Evolutionary conservation across 176 grass and related monocot genomes (phyloP).

Genomic region (Ensete ventricosum): DNA sequence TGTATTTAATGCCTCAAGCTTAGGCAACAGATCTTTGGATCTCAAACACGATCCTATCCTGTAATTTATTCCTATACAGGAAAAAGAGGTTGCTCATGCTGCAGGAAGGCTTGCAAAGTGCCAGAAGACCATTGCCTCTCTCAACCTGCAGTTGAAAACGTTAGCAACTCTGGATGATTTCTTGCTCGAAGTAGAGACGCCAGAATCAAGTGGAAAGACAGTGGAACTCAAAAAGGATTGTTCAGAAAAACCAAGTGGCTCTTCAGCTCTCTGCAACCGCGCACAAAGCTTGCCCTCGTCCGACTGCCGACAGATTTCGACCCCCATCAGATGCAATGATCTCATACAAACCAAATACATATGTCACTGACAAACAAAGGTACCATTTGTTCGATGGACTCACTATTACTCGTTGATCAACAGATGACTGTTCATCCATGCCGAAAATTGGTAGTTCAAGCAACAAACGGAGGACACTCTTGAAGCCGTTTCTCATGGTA

Average conservation of each 20-base stretch:
- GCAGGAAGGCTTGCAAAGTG: slow-evolving; percentile 11
- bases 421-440: not conserved
- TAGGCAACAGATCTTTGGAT: not conserved
- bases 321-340: not conserved
- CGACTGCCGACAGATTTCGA: not conserved
- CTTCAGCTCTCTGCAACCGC: not conserved
- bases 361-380: not conserved
- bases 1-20: not conserved
- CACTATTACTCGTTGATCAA: not conserved
- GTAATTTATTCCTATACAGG: not conserved
- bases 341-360: not conserved
- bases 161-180: slow-evolving; percentile 21
- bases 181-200: not conserved
- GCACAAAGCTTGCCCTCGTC: not conserved
- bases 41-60: no score
- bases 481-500: no score
- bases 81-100: slow-evolving; percentile 1
- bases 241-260: not conserved
- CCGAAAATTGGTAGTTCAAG: not conserved
- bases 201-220: slow-evolving; percentile 3
- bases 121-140: slow-evolving; percentile 15
- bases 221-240: not conserved
- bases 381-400: not conserved
- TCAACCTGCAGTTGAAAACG: slow-evolving; percentile 14
- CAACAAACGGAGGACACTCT: not conserved